phyloP scores from a whole-genome alignment of 352 stramenopile genomes.

The Globisporangium acanthophoron region DNA sequence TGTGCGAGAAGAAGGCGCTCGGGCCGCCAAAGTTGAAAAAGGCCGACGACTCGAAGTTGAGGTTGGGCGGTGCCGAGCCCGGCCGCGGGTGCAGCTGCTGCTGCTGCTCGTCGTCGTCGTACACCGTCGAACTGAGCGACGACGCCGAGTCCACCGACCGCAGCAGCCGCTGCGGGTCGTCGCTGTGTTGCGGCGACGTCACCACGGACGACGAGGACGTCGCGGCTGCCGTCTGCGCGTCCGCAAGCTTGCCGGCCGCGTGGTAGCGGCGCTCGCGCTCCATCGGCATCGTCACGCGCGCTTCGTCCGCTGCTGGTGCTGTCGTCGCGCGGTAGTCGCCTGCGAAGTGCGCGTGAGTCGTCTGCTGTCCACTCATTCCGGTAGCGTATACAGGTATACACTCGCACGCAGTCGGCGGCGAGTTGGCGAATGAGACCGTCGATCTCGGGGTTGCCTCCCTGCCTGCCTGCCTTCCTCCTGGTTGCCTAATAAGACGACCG shows the following conservation, averaged over 20 bases:
- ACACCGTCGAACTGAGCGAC: slow-evolving; percentile 21
- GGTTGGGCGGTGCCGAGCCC: slow-evolving; percentile 13
- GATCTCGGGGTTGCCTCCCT: too few relatives aligned
- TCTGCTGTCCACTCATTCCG: not conserved
- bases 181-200: slow-evolving; percentile 5
- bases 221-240: not conserved
- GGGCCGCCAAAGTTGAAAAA: slow-evolving; percentile 41
- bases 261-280: slow-evolving; percentile 1
- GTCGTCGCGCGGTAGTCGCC: too few relatives aligned
- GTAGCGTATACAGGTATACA: not conserved
- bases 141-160: slow-evolving; percentile 18
- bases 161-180: slow-evolving; percentile 12
- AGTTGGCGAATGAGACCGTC: not conserved
- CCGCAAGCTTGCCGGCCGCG: not conserved
- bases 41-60: slow-evolving; percentile 38
- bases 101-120: slow-evolving; percentile 19
- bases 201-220: slow-evolving; percentile 2
- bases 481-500: too few relatives aligned
- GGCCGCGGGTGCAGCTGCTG: slow-evolving; percentile 10
- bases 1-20: slow-evolving; percentile 40
- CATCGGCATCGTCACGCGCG: not conserved
- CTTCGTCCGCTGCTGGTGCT: not conserved
- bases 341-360: not conserved
- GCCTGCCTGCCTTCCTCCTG: too few relatives aligned
- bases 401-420: not conserved